phyloP scores from a whole-genome alignment of 2,329 filamentous ascomycete species.

The Blumeria hordei region DNA sequence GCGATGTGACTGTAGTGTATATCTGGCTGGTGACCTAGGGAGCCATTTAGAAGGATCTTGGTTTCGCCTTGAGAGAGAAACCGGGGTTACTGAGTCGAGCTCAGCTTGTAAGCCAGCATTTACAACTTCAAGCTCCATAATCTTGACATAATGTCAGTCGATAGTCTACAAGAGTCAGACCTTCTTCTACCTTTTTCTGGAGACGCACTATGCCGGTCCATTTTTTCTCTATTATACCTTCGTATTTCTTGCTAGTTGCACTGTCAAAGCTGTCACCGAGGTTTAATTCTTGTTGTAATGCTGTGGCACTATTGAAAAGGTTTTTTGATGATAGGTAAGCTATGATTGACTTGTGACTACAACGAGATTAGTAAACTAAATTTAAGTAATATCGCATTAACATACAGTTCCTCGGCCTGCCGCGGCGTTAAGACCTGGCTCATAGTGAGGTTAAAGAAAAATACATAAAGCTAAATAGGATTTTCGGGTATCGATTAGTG shows the following conservation, averaged over 20 bases:
- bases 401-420: conserved; percentile 76
- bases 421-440: conserved; percentile 50
- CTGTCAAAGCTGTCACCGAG: conserved; percentile 50
- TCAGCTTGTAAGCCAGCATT: conserved; percentile 54
- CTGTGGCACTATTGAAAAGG: conserved; percentile 41
- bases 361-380: conserved; percentile 13
- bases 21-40: conserved; percentile 56
- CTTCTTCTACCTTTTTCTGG: conserved; percentile 59
- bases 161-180: not conserved
- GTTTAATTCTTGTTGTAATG: conserved; percentile 53
- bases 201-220: conserved; percentile 89
- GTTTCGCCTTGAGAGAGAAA: conserved; percentile 49
- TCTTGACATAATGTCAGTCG: conserved; percentile 25
- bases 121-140: conserved; percentile 75
- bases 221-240: conserved; percentile 86
- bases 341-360: conserved; percentile 78
- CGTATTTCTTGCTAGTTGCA: conserved; percentile 76
- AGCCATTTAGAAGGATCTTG: conserved; percentile 73
- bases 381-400: not conserved
- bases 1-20: conserved; percentile 65
- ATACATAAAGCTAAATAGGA: conserved; percentile 7
- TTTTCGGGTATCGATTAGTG: too few relatives aligned
- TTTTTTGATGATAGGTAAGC: conserved; percentile 61
- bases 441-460: conserved; percentile 25
- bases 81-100: conserved; percentile 60